phyloP scores from a whole-genome alignment of 1,284 basidiomycete genomes.

The Ceratobasidium sp. region DNA sequence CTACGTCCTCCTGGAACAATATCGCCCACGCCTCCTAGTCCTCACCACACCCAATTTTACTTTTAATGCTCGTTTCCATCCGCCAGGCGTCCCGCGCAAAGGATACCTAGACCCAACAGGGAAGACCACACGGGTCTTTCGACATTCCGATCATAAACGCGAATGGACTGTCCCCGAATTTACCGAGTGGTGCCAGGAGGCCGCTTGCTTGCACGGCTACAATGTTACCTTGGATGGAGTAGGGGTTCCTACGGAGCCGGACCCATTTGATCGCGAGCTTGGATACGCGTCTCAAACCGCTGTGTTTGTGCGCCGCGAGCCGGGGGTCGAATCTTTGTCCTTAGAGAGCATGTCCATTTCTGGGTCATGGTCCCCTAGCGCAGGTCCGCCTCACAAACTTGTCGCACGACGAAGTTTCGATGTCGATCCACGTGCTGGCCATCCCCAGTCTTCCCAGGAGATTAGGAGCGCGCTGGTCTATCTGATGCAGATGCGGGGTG shows the following conservation, averaged over 20 bases:
- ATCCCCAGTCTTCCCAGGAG: not conserved
- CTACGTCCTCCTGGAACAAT: constrained; percentile 82
- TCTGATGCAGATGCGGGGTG: constrained; percentile 33
- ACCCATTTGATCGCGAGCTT: constrained; percentile 74
- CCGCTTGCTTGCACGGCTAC: constrained; percentile 81
- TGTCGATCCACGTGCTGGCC: constrained; percentile 32
- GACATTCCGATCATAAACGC: constrained; percentile 91
- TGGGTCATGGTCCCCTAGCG: constrained; percentile 32
- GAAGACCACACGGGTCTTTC: constrained; percentile 61
- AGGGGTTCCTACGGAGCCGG: constrained; percentile 65
- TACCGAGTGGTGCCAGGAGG: constrained; percentile 69
- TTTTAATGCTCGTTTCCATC: constrained; percentile 87
- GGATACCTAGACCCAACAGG: constrained; percentile 59
- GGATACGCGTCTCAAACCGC: constrained; percentile 36
- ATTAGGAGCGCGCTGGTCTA: constrained; percentile 17
- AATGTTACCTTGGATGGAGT: constrained; percentile 64
- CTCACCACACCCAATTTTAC: constrained; percentile 91
- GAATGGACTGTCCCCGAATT: constrained; percentile 92
- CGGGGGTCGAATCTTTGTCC: constrained; percentile 43
- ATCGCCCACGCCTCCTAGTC: constrained; percentile 81
- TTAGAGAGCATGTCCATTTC: constrained; percentile 47
- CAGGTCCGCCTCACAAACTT: constrained; percentile 31
- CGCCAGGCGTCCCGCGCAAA: constrained; percentile 60
- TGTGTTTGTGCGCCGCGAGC: constrained; percentile 46
- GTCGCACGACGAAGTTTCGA: constrained; percentile 19